Percentiles rank a stretch among this genome's conserved stretches.
Conservation (phyloP, 176 grass and related monocot genomes). For the Tillandsia leiboldiana region DNA sequence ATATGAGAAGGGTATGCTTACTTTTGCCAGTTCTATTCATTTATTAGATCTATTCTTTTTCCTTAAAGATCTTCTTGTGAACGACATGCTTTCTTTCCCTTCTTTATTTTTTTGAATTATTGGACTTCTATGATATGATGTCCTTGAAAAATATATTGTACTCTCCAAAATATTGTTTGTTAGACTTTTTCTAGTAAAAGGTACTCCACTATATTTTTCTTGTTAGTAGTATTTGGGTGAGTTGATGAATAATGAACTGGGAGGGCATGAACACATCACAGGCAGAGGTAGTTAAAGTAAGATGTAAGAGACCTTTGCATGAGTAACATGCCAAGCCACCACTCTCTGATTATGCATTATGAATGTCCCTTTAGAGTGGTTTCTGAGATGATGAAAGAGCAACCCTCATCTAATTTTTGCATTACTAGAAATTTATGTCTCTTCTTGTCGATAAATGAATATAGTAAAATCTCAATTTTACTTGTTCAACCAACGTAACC, state of each 20-base stretch:
- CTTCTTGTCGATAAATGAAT: too few relatives aligned
- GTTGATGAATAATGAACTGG: not conserved
- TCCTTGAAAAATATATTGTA: not conserved
- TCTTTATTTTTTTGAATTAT: not conserved
- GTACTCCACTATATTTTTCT: not conserved
- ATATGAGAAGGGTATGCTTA: slow-evolving; percentile 69
- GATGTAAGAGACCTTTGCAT: too few relatives aligned
- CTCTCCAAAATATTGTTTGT: too few relatives aligned
- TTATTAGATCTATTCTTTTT: not conserved
- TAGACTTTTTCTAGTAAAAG: too few relatives aligned
- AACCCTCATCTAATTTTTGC: too few relatives aligned
- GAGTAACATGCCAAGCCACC: too few relatives aligned
- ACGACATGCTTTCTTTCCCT: not conserved
- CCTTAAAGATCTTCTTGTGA: not conserved
- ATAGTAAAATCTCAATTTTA: not conserved
- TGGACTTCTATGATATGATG: not conserved
- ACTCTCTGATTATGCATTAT: too few relatives aligned
- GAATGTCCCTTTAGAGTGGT: too few relatives aligned
- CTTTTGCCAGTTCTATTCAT: not conserved
- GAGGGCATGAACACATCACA: not conserved
- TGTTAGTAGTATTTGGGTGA: not conserved
- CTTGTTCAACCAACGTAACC: not conserved
- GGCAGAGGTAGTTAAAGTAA: too few relatives aligned
- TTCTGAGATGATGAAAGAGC: too few relatives aligned
- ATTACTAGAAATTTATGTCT: too few relatives aligned